phyloP scores from a whole-genome alignment of 805 yeast species.

The Kodamaea restingae region DNA sequence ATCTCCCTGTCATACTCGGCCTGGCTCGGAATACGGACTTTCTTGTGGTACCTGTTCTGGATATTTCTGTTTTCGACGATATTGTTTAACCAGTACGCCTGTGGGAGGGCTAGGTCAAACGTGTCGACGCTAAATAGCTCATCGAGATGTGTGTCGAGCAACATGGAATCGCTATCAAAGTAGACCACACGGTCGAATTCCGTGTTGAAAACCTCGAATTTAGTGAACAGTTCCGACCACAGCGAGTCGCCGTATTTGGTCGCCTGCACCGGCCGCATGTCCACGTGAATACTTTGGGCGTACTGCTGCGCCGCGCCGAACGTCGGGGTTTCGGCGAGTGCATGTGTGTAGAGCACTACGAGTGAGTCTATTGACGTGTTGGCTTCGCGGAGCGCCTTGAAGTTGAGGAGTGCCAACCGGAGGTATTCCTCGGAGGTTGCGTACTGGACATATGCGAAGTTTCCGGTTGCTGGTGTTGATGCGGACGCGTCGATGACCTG shows the following conservation, averaged over 20 bases:
- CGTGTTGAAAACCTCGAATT: conserved; percentile 49
- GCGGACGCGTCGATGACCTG: conserved; percentile 15
- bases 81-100: conserved; percentile 34
- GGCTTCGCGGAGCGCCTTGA: conserved; percentile 30
- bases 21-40: conserved; percentile 14
- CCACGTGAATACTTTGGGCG: conserved; percentile 21
- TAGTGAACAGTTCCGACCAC: conserved; percentile 55
- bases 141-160: conserved; percentile 28
- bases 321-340: conserved; percentile 13
- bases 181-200: conserved; percentile 52
- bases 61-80: conserved; percentile 11
- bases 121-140: conserved; percentile 24
- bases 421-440: conserved; percentile 52
- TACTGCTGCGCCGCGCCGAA: conserved; percentile 13
- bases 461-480: conserved; percentile 5
- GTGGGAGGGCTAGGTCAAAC: conserved; percentile 20
- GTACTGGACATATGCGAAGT: conserved; percentile 55
- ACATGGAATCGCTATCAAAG: conserved; percentile 55
- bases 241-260: conserved; percentile 18
- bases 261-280: conserved; percentile 22
- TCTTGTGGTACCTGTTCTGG: conserved; percentile 8
- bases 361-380: conserved; percentile 41
- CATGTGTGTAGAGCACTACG: conserved; percentile 38
- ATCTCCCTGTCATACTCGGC: conserved; percentile 11
- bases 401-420: conserved; percentile 49